Evolutionary conservation across 2,329 filamentous ascomycete species (phyloP).

Genomic region (Pestalotiopsis sp.): DNA sequence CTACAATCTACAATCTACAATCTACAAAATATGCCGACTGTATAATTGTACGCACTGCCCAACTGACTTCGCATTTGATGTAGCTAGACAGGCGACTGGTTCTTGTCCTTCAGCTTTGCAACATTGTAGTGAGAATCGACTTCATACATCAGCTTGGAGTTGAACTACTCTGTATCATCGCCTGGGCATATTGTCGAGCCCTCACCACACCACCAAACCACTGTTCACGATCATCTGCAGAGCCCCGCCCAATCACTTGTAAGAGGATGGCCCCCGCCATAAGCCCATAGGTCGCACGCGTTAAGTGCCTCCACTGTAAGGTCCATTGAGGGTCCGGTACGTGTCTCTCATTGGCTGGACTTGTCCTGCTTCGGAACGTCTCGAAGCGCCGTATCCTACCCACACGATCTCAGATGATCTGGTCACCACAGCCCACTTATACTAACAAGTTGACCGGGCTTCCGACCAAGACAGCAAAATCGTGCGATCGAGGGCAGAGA

Average conservation of each 20-base stretch:
- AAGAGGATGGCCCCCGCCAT: slow-evolving; percentile 1
- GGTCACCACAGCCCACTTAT: slow-evolving; percentile 2
- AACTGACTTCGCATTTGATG: neutral
- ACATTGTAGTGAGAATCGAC: neutral
- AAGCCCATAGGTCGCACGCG: neutral
- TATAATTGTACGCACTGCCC: neutral
- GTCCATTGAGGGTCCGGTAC: slow-evolving; percentile 14
- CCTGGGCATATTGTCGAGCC: no score
- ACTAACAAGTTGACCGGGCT: neutral
- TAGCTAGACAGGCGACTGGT: neutral
- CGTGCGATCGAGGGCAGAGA: neutral
- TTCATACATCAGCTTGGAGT: no score
- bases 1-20: neutral
- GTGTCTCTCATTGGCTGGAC: slow-evolving; percentile 19
- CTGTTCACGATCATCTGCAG: neutral
- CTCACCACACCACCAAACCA: no score
- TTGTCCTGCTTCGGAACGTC: slow-evolving; percentile 16
- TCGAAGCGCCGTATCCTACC: slow-evolving; percentile 27
- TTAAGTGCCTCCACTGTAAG: slow-evolving; percentile 11
- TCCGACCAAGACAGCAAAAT: neutral
- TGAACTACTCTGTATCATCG: no score
- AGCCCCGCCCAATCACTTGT: slow-evolving; percentile 11
- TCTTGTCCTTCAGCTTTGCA: neutral
- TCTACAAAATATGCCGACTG: neutral
- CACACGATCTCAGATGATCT: slow-evolving; percentile 9